Evolutionary conservation across 306 rosid genomes (phyloP).

Genomic region (Rosa rugosa): DNA sequence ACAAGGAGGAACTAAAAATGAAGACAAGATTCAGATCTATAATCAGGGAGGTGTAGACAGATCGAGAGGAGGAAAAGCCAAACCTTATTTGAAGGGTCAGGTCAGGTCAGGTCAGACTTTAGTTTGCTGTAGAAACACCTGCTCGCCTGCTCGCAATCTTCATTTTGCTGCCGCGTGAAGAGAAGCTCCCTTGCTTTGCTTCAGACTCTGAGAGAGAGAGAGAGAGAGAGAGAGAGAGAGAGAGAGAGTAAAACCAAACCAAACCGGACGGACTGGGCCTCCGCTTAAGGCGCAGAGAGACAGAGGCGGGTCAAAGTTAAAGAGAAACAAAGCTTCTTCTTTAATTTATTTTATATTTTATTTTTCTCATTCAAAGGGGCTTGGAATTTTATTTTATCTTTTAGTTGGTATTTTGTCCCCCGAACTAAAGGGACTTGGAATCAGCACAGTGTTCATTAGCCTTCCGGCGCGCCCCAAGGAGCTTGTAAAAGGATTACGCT

Average conservation of each 20-base stretch:
- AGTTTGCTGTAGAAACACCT: constrained; percentile 35
- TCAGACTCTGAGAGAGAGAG: no score
- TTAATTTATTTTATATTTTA: background rate
- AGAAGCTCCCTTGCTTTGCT: background rate
- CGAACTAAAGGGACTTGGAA: no score
- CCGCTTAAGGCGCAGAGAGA: constrained; percentile 34
- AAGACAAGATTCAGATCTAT: constrained; percentile 47
- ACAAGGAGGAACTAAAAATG: background rate
- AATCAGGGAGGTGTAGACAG: constrained; percentile 40
- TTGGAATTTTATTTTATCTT: no score
- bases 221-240: background rate
- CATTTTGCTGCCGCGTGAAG: background rate
- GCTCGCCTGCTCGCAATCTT: background rate
- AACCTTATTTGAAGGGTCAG: constrained; percentile 60
- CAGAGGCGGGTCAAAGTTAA: constrained; percentile 58
- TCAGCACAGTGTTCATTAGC: no score
- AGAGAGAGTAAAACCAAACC: no score
- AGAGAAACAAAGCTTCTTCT: constrained; percentile 27
- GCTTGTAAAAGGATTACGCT: no score
- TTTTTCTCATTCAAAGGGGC: constrained; percentile 22
- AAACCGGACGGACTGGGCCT: constrained; percentile 28
- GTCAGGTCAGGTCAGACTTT: constrained; percentile 45
- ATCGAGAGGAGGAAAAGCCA: constrained; percentile 41
- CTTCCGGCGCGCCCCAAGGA: no score
- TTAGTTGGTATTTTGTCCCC: no score